Evolutionary conservation across 1,284 basidiomycete species (phyloP).

Genomic region (Leccinum pachyderme): DNA sequence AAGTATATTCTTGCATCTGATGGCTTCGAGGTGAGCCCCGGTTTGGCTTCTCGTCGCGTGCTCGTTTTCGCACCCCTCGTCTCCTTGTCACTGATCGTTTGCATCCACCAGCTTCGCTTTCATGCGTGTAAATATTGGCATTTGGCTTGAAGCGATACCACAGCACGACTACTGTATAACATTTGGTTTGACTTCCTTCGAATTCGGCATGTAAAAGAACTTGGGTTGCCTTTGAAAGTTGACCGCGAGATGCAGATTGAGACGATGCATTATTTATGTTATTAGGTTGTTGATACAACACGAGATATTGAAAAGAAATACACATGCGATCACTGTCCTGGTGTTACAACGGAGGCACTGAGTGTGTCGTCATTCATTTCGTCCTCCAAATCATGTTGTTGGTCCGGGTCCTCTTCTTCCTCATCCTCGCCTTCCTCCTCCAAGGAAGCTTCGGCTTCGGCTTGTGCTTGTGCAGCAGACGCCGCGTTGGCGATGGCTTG

Average conservation of each 20-base stretch:
- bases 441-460: constrained; percentile 67
- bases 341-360: neutral
- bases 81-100: constrained; percentile 5
- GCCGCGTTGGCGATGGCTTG: constrained; percentile 69
- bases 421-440: constrained; percentile 60
- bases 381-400: constrained; percentile 31
- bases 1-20: constrained; percentile 9
- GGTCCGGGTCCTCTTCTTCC: constrained; percentile 40
- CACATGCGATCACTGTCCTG: constrained; percentile 22
- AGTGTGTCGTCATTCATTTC: constrained; percentile 14
- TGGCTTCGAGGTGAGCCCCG: constrained; percentile 12
- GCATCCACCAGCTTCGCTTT: constrained; percentile 22
- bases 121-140: constrained; percentile 32
- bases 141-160: constrained; percentile 21
- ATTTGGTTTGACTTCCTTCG: constrained; percentile 13
- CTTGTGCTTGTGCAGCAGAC: constrained; percentile 67
- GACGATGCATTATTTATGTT: constrained; percentile 26
- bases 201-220: constrained; percentile 14
- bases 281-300: constrained; percentile 21
- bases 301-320: constrained; percentile 7
- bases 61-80: neutral
- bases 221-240: constrained; percentile 3
- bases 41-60: neutral
- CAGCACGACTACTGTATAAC: constrained; percentile 26
- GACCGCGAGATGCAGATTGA: constrained; percentile 6